Evolutionary conservation across 2,329 filamentous ascomycete species (phyloP).

Genomic region (Verticillium klebahnii): DNA sequence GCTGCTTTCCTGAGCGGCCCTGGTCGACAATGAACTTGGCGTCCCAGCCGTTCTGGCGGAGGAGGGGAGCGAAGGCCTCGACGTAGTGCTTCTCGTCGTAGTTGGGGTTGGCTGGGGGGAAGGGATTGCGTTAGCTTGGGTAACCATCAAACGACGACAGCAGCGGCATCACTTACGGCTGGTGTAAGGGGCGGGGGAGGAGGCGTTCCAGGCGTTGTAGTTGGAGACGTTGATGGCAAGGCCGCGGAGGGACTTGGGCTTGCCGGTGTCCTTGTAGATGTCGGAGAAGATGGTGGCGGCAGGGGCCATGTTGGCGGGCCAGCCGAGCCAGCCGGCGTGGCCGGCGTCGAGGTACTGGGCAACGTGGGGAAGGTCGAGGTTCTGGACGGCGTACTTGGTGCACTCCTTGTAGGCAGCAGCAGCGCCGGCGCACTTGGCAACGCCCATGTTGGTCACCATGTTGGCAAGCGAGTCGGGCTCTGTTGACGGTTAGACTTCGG

Average conservation of each 20-base stretch:
- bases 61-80: conserved; percentile 59
- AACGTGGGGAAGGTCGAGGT: conserved; percentile 51
- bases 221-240: conserved; percentile 52
- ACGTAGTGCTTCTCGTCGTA: conserved; percentile 55
- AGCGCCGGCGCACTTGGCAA: conserved; percentile 34
- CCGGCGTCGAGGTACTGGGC: conserved; percentile 53
- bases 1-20: conserved; percentile 53
- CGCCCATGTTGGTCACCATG: conserved; percentile 45
- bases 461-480: conserved; percentile 57
- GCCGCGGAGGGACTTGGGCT: conserved; percentile 45
- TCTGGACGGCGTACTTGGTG: conserved; percentile 44
- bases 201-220: conserved; percentile 45
- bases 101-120: conserved; percentile 32
- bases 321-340: conserved; percentile 56
- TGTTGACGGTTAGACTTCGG: conserved; percentile 22
- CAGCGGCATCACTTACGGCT: conserved; percentile 15
- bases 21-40: conserved; percentile 46
- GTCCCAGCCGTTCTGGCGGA: conserved; percentile 41
- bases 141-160: no score
- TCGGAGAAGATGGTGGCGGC: conserved; percentile 41
- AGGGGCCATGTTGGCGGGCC: conserved; percentile 46
- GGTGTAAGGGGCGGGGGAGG: conserved; percentile 40
- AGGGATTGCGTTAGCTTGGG: conserved; percentile 16
- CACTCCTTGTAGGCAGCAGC: conserved; percentile 43
- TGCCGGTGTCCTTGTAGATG: conserved; percentile 46